Evolutionary conservation across 2,329 filamentous ascomycete species (phyloP), one percentile per base, ranked within the genome.

Genomic region (Ciborinia camelliae): DNA sequence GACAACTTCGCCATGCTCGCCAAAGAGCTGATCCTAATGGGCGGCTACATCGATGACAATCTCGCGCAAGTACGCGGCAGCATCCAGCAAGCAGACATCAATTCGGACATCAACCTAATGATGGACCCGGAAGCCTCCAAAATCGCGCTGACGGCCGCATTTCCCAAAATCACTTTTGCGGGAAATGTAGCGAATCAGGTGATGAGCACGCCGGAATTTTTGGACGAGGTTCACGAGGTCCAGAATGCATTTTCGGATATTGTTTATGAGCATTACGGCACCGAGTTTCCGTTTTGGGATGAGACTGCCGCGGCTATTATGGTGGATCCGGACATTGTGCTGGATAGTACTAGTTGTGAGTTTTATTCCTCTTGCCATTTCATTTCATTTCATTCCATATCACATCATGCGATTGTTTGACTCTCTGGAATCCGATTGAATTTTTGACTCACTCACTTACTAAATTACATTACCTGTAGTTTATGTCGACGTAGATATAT

Each of bases 111-210:
- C 70, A 84, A 82, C 71, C 71, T 82, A 2, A 82, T 81, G 75
- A 78, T 81, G 48, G 81, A 83, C 61, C 80, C 81, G 1, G 81
- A 83, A 71, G 79, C 77, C 3, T 74, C 79, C 23, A 81, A 82
- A 67, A 81, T 82, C 58, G 79, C 79, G 0, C 69, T 84, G 23
- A 81, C 77, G 1, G 80, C 81, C 8, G 70, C 76, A 37, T 83
- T 81, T 68, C 78, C 79, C 8, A 77, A 77, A 47, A 82, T 80
- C 63, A 75, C 77, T 35, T 75, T 82, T 63, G 78, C 76, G 15
- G 78, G 79, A 3, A 81, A 81, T 65, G 78, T 76, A 50, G 80
- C 80, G n/a, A 82, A 81, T 70, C 77, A 80, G 68, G 75, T 80
- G n/a, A 75, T 77, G 65, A 75, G 77, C 15, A 75, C 72, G 1